A percentile compares a stretch with the other conserved stretches of the same genome.
Conservation (phyloP, 2,329 filamentous ascomycete genomes). For the Cladophialophora immunda region DNA sequence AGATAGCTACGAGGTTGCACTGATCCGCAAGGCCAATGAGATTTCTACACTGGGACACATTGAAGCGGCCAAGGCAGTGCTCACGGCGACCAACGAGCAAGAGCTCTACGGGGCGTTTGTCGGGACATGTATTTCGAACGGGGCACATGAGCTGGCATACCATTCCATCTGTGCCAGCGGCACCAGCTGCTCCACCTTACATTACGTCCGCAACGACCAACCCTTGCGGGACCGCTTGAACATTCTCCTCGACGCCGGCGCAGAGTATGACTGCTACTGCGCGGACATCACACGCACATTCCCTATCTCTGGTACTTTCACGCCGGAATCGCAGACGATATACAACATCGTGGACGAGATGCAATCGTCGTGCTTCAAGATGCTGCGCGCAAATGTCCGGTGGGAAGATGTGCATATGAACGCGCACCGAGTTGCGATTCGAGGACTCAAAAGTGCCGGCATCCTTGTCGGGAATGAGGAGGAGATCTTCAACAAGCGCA, state of each 20-base stretch:
- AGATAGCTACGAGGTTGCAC: conserved; percentile 81
- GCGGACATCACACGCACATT: conserved; percentile 91
- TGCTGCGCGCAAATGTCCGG: conserved; percentile 72
- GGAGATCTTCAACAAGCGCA: conserved; percentile 78
- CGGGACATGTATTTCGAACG: conserved; percentile 73
- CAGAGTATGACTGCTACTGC: conserved; percentile 85
- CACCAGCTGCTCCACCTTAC: conserved; percentile 81
- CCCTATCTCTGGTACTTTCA: conserved; percentile 76
- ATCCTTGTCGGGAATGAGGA: conserved; percentile 73
- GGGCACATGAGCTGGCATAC: conserved; percentile 83
- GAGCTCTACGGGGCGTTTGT: conserved; percentile 83
- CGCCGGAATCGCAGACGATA: conserved; percentile 73
- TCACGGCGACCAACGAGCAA: conserved; percentile 75
- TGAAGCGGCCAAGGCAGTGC: conserved; percentile 72
- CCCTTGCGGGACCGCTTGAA: conserved; percentile 74
- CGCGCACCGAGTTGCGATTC: conserved; percentile 76
- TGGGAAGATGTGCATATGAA: conserved; percentile 77
- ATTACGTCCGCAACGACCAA: conserved; percentile 84
- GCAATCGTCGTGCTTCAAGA: conserved; percentile 77
- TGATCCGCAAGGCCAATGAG: conserved; percentile 81
- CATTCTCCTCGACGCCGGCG: conserved; percentile 85
- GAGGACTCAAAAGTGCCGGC: conserved; percentile 74
- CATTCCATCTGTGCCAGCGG: conserved; percentile 87
- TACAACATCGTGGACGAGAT: conserved; percentile 82
- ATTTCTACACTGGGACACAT: conserved; percentile 82